Evolutionary conservation across 2,329 filamentous ascomycete genomes (phyloP).

Genomic region (Alternaria longipes): DNA sequence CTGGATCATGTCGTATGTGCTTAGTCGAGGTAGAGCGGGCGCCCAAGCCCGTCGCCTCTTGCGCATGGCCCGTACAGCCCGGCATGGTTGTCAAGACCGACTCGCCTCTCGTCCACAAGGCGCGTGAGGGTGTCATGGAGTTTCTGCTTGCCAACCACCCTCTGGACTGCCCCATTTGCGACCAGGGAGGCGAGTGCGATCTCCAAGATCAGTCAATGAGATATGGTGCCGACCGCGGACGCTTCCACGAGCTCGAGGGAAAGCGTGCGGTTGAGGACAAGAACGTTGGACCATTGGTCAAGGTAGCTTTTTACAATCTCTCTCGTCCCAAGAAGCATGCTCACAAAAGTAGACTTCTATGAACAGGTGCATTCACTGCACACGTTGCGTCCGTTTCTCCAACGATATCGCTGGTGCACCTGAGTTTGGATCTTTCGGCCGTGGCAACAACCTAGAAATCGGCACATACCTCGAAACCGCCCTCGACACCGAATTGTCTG

Average conservation of each 20-base stretch:
- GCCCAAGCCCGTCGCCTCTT: slow-evolving; percentile 97
- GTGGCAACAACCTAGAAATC: slow-evolving; percentile 97
- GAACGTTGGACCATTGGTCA: slow-evolving; percentile 97
- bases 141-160: slow-evolving; percentile 97
- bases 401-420: slow-evolving; percentile 97
- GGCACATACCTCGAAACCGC: slow-evolving; percentile 96
- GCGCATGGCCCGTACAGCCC: slow-evolving; percentile 97
- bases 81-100: slow-evolving; percentile 99
- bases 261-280: slow-evolving; percentile 99
- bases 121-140: slow-evolving; percentile 98
- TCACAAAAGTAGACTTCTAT: slow-evolving; percentile 77
- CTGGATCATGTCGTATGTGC: slow-evolving; percentile 99
- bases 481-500: slow-evolving; percentile 92
- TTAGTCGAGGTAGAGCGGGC: slow-evolving; percentile 96
- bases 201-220: slow-evolving; percentile 99
- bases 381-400: slow-evolving; percentile 94
- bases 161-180: slow-evolving; percentile 95
- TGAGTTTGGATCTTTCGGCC: slow-evolving; percentile 91
- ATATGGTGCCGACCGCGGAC: slow-evolving; percentile 93
- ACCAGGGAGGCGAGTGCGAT: slow-evolving; percentile 99
- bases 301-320: slow-evolving; percentile 57
- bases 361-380: slow-evolving; percentile 99
- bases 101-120: slow-evolving; percentile 95
- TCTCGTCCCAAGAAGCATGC: slow-evolving; percentile 14
- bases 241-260: slow-evolving; percentile 94